Percentiles rank a stretch among this genome's conserved stretches.
Conservation (phyloP, 352 stramenopile genomes). For the Globisporangium heterothallicum region DNA sequence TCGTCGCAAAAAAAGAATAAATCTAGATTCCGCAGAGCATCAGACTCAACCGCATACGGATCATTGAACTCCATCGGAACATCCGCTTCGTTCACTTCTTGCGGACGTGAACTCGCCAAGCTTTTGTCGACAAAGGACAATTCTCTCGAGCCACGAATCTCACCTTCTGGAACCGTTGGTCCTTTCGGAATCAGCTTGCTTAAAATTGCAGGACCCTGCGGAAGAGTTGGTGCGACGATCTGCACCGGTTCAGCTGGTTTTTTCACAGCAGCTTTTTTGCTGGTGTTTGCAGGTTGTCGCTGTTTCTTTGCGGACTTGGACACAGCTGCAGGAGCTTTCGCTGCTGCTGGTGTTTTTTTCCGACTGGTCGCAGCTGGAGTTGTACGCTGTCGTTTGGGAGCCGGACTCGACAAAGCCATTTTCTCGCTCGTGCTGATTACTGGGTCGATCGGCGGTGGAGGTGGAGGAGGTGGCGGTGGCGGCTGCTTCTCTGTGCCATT, state of each 20-base stretch:
- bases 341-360: conserved; percentile 4
- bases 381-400: conserved; percentile 30
- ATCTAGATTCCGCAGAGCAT: conserved; percentile 72
- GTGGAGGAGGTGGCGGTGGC: neutral
- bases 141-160: conserved; percentile 58
- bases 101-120: conserved; percentile 17
- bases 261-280: neutral
- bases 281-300: neutral
- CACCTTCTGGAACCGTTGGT: conserved; percentile 42
- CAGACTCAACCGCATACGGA: conserved; percentile 48
- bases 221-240: conserved; percentile 1
- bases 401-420: conserved; percentile 30
- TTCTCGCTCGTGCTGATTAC: conserved; percentile 31
- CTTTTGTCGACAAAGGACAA: conserved; percentile 36
- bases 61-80: conserved; percentile 67
- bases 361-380: conserved; percentile 7
- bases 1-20: conserved; percentile 87
- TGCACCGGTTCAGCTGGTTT: neutral
- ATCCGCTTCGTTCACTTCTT: conserved; percentile 58
- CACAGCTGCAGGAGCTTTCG: conserved; percentile 9
- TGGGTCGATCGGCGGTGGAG: neutral
- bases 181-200: conserved; percentile 56
- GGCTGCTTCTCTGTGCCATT: conserved; percentile 2
- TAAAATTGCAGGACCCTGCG: conserved; percentile 27
- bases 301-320: conserved; percentile 15